Evolutionary conservation across 257 asterid species (phyloP).

Genomic region (Jasminum sambac): DNA sequence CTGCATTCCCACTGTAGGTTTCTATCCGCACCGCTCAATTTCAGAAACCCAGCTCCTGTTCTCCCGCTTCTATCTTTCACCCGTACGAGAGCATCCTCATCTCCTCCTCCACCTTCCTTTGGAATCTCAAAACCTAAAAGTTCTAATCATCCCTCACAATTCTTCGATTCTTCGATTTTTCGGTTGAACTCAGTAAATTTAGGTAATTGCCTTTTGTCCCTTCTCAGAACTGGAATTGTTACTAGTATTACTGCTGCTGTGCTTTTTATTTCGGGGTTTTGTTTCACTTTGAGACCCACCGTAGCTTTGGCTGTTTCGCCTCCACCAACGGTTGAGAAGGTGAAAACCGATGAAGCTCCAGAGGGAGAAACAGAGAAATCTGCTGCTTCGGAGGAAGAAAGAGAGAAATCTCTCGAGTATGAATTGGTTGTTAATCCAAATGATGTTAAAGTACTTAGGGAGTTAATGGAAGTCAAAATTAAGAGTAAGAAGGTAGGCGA

Average conservation of each 20-base stretch:
- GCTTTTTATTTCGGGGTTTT: slow-evolving; percentile 36
- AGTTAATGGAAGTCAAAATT: slow-evolving; percentile 68
- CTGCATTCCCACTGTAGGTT: slow-evolving; percentile 31
- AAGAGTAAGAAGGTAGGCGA: slow-evolving; percentile 56
- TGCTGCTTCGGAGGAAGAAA: slow-evolving; percentile 39
- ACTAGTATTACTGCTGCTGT: slow-evolving; percentile 54
- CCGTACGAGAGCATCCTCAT: slow-evolving; percentile 32
- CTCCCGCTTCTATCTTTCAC: slow-evolving; percentile 27
- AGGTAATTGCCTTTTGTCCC: slow-evolving; percentile 26
- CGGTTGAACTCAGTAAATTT: not conserved
- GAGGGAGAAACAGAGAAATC: slow-evolving; percentile 52
- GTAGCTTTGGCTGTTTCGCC: slow-evolving; percentile 33
- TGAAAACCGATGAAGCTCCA: slow-evolving; percentile 25
- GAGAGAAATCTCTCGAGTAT: slow-evolving; percentile 49
- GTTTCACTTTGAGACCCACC: slow-evolving; percentile 25
- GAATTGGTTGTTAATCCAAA: slow-evolving; percentile 48
- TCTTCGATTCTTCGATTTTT: not conserved
- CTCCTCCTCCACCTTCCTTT: slow-evolving; percentile 10
- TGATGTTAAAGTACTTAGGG: slow-evolving; percentile 51
- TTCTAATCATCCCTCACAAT: slow-evolving; percentile 3
- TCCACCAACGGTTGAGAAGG: slow-evolving; percentile 33
- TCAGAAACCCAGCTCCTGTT: slow-evolving; percentile 35
- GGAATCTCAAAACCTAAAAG: slow-evolving; percentile 15
- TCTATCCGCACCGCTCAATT: slow-evolving; percentile 28
- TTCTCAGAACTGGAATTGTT: slow-evolving; percentile 37